Conservation (phyloP, 75 land plant genomes). For the Pseudotsuga menziesii region DNA sequence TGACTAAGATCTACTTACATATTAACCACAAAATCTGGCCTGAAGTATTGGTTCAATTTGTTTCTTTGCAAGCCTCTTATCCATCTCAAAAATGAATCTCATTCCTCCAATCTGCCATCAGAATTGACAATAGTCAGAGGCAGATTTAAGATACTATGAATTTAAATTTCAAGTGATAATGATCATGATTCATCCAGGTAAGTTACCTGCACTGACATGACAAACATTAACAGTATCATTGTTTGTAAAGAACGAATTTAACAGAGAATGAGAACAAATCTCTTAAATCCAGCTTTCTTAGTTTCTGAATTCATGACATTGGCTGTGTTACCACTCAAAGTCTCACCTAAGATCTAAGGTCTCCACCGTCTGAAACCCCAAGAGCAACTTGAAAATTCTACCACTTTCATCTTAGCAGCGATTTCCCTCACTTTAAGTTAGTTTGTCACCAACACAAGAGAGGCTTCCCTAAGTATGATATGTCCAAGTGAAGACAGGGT, state of each 20-base stretch:
- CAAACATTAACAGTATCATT: neutral
- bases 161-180: neutral
- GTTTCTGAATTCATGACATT: neutral
- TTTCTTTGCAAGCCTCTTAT: slow-evolving; percentile 31
- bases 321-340: neutral
- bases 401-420: no score
- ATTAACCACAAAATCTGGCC: no score
- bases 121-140: neutral
- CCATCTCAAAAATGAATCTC: slow-evolving; percentile 65
- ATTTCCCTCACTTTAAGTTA: no score
- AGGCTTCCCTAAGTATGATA: no score
- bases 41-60: neutral
- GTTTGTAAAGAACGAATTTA: neutral
- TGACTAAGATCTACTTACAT: no score
- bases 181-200: neutral
- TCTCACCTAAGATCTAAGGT: no score
- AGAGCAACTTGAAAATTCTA: no score
- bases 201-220: neutral
- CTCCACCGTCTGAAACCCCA: no score
- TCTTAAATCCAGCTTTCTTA: neutral
- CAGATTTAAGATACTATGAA: neutral
- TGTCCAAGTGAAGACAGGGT: no score
- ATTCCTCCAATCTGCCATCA: slow-evolving; percentile 52
- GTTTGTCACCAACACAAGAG: no score
- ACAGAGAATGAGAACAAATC: neutral